Base-by-base conservation (phyloP, 306 rosid genomes). In the Castanea sativa region DNA sequence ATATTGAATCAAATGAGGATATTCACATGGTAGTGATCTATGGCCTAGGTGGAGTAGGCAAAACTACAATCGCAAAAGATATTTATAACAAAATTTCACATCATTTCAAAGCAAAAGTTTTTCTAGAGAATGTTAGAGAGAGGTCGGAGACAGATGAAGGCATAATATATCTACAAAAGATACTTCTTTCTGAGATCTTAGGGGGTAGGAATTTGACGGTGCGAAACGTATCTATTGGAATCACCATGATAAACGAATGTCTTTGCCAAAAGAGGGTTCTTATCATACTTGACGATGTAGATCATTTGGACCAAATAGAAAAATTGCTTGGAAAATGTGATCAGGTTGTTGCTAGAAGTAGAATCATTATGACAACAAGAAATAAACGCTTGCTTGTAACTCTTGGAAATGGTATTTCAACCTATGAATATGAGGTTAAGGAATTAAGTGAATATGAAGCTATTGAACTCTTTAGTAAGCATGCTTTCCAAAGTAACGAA, bases 281-380 rank as follows among this genome's bases (percentile, higher is more conserved):
- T 65, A 9, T 77, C 13, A 67, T 77, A 0, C 74, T 77, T 52
- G 80, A 77, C 20, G 67, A 68, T 14, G 58, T 77, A 4, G 60
- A 77, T 33, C 25, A 52, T 16, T 20, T 32, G 5, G 25, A 67
- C 2, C 74, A 68, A 13, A 3, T 55, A 21, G 35, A 68, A 32
- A 16, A 7, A 13, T 65, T 77, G 15, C 56, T 64, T 0, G 75
- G 52, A 12, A 21, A 53, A 1, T 14, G 3, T 27, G 30, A 53
- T 65, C 67, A 32, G 25, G 53, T 77, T n/a, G 74, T 55, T 18
- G 0, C 13, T 0, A 55, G 80, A 52, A 77, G 80, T 55, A 52
- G 65, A 77, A 77, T 77, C 16, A 51, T 77, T 27, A 6, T 2
- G 6, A 65, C 68, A 23, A 77, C 81, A 29, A 77, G 68, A 55